Evolutionary conservation across 2,329 filamentous ascomycete species (phyloP), one percentile per base, ranked within the genome.

Genomic region (Fusarium mundagurra): DNA sequence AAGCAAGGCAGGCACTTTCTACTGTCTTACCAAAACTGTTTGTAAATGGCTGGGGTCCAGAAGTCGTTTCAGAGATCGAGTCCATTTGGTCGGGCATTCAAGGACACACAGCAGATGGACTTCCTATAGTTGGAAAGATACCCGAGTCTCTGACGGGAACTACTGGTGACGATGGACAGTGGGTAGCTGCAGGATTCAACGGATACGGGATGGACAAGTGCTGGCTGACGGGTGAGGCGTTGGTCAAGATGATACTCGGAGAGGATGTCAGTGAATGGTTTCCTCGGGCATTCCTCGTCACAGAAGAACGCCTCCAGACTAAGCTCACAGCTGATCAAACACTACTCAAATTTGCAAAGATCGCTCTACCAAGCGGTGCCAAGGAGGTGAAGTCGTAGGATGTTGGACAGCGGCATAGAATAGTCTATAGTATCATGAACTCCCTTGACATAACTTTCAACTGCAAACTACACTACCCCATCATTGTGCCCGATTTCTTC

Each of bases 161-260:
- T 14, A 45, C 75, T 16, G 54, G 38, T 9, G 71, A 53, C 1
- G 71, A 64, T 5, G 73, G 78, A 1, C 82, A 88, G 72, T 88
- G 86, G 86, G 82, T 88, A 17, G 81, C 84, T 8, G 86, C 85
- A 0, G 87, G 85, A 0, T 88, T 85, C 69, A 82, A 80, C 47
- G 86, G 86, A 11, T 85, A 87, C 27, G 87, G 87, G 6, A 88
- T 88, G 86, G 83, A 84, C 7, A 85, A 84, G 77, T 85, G 85
- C 8, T 88, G 86, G 86, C 81, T 86, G 7, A 85, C 82, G 31
- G 87, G 86, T 1, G 81, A 81, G 29, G 86, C 86, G 1, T 58
- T 81, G 43, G 77, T 70, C 0, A 75, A 73, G 11, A 78, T 79
- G 75, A 64, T 80, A 11, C 54, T 79, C 3, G 76, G 73, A 0